A percentile compares a stretch with the other conserved stretches of the same genome.
Evolutionary conservation across 1,139 yeast genomes (phyloP).

Genomic region (Kodamaea sp.): DNA sequence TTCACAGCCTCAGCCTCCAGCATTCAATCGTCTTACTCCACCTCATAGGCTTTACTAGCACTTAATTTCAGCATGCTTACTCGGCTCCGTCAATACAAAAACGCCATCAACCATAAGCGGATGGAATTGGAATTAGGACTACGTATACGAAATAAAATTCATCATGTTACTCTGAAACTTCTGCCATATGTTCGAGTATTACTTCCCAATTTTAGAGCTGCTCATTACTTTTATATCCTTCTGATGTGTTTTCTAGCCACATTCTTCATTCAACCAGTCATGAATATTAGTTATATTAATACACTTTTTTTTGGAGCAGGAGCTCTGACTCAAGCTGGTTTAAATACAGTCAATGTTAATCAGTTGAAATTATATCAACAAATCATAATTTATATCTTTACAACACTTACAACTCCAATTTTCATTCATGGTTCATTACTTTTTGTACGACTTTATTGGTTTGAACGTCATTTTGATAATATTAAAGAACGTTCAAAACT

Average conservation of each 20-base stretch:
- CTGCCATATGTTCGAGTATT: slow-evolving; percentile 49
- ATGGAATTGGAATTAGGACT: slow-evolving; percentile 17
- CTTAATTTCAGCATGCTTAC: too few relatives aligned
- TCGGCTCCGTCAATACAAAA: too few relatives aligned
- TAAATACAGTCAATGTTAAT: slow-evolving; percentile 73
- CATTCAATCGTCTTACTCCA: too few relatives aligned
- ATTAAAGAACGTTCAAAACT: slow-evolving; percentile 71
- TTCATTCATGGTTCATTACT: slow-evolving; percentile 80
- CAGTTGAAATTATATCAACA: slow-evolving; percentile 70
- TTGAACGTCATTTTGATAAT: slow-evolving; percentile 80
- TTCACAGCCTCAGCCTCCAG: too few relatives aligned
- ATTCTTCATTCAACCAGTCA: slow-evolving; percentile 69
- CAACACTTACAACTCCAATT: slow-evolving; percentile 79
- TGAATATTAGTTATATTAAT: slow-evolving; percentile 68
- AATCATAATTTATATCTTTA: slow-evolving; percentile 53
- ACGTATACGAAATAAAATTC: slow-evolving; percentile 24
- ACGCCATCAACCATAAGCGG: slow-evolving; percentile 4
- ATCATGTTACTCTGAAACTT: slow-evolving; percentile 19
- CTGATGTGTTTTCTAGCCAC: slow-evolving; percentile 59
- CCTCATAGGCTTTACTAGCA: too few relatives aligned
- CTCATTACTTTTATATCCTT: slow-evolving; percentile 68
- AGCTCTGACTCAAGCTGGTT: slow-evolving; percentile 86
- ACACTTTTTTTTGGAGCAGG: slow-evolving; percentile 73
- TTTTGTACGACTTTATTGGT: slow-evolving; percentile 82
- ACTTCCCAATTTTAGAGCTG: slow-evolving; percentile 72